Evolutionary conservation across 148 eudicot species (phyloP), one percentile per base, ranked within the genome.

Genomic region (Vaccinium vitisidaea): DNA sequence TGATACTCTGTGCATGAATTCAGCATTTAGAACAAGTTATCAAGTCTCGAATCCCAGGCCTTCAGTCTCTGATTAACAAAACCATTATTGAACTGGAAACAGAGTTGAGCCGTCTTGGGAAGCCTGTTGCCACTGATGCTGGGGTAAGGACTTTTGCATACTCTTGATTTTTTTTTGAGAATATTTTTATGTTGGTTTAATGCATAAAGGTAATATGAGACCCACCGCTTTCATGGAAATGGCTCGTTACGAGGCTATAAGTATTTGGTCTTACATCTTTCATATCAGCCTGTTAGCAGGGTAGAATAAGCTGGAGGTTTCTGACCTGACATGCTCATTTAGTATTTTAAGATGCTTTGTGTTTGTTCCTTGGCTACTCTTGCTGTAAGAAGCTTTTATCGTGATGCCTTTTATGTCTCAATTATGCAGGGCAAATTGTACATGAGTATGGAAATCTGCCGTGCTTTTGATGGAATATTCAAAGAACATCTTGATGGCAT

Each of bases 401-500:
- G 59, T 83, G 58, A 69, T 69, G 0, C 30, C 84, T 50, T 81
- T 74, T 25, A 36, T 54, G 59, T 82, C 84, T 83, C 53, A 39
- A 59, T 84, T 63, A 43, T 89, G 83, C 93, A 97, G 99, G 99
- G 99, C 52, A 97, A 95, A 84, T 84, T 97, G 85, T 95, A 94
- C 91, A 94, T 91, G 98, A 91, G 88, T 82, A 93, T 97, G 99
- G 99, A 97, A 90, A 95, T 97, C 53, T 95, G 96, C 79, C 98
- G 99, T 71, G 90, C 85, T 82, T 97, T 97, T 90, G 99, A 97
- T 88, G 96, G 95, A 90, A 95, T 85, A 82, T 95, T 93, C 83
- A 97, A 97, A 89, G 99, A 97, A 88, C 99, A 97, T 92, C 99
- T 97, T 83, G 99, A 97, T 92, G 99, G 99, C 71, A 84, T 89